A percentile compares a stretch with the other conserved stretches of the same genome.
Evolutionary conservation across 768 basidiomycete genomes (phyloP).

Genomic region (Tylopilus subfusipes): DNA sequence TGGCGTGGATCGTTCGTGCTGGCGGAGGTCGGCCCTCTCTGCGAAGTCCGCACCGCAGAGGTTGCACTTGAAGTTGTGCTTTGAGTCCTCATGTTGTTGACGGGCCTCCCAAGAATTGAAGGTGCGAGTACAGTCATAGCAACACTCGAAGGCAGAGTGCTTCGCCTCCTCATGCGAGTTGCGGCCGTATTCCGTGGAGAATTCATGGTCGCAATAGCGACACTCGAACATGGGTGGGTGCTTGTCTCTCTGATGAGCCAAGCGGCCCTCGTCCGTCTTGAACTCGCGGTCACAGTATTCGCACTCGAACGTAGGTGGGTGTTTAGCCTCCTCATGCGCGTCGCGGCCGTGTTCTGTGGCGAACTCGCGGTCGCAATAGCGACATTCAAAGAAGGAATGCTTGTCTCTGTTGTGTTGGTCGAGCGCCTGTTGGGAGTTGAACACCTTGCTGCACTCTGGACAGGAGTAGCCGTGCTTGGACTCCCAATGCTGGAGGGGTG

Average conservation of each 20-base stretch:
- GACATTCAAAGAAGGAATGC: conserved; percentile 14
- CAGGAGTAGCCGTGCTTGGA: conserved; percentile 13
- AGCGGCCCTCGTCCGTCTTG: not conserved
- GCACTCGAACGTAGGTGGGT: conserved; percentile 9
- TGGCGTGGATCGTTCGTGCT: not conserved
- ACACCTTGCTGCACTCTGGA: conserved; percentile 1
- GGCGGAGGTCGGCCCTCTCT: not conserved
- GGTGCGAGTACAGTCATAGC: not conserved
- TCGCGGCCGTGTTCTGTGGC: not conserved
- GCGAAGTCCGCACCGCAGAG: not conserved
- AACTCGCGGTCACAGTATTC: not conserved
- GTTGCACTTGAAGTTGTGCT: conserved; percentile 1
- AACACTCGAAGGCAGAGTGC: not conserved
- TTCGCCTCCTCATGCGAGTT: conserved; percentile 11
- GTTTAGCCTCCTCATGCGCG: conserved; percentile 12
- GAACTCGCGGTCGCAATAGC: conserved; percentile 14
- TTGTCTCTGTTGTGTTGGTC: conserved; percentile 14
- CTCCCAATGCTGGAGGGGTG: conserved; percentile 10
- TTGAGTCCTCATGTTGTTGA: conserved; percentile 10
- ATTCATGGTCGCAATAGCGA: not conserved
- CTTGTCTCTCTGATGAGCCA: not conserved
- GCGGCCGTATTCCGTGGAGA: conserved; percentile 1
- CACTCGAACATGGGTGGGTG: conserved; percentile 2
- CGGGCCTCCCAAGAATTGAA: not conserved
- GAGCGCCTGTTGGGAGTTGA: conserved; percentile 9